Evolutionary conservation across 2,329 filamentous ascomycete genomes (phyloP).

Genomic region (Paecilomyces variotii): DNA sequence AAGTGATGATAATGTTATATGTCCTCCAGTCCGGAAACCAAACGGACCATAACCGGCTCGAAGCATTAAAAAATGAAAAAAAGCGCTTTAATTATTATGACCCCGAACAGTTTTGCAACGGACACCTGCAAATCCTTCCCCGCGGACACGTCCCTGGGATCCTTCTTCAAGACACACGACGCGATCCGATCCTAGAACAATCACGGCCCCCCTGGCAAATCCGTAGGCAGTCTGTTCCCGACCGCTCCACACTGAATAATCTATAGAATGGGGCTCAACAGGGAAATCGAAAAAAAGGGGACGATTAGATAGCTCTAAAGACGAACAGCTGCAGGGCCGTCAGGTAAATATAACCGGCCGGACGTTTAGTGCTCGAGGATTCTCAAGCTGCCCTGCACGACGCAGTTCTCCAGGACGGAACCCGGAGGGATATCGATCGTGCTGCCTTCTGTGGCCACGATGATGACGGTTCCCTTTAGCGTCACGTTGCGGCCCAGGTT

Average conservation of each 20-base stretch:
- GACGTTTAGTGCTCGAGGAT: conserved; percentile 55
- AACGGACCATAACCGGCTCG: background rate
- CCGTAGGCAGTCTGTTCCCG: background rate
- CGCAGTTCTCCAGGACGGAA: conserved; percentile 96
- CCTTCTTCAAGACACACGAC: background rate
- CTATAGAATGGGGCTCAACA: background rate
- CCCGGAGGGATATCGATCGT: conserved; percentile 97
- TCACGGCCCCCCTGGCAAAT: background rate
- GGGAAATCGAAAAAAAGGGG: background rate
- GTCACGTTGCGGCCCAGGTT: conserved; percentile 94
- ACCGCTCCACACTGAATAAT: background rate
- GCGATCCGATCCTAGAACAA: background rate
- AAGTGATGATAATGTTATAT: background rate
- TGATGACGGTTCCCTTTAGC: conserved; percentile 95
- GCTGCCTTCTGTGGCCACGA: conserved; percentile 93
- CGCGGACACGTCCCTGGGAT: background rate
- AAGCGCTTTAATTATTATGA: background rate
- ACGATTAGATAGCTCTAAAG: background rate
- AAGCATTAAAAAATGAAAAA: background rate
- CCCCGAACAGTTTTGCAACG: background rate
- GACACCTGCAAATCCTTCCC: background rate
- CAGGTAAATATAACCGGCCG: conserved; percentile 1
- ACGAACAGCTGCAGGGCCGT: background rate
- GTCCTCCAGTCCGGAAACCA: background rate
- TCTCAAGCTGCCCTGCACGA: conserved; percentile 91